Evolutionary conservation across 2,329 filamentous ascomycete species (phyloP), one percentile per base, ranked within the genome.

Genomic region (Zymoseptoria crescenta): DNA sequence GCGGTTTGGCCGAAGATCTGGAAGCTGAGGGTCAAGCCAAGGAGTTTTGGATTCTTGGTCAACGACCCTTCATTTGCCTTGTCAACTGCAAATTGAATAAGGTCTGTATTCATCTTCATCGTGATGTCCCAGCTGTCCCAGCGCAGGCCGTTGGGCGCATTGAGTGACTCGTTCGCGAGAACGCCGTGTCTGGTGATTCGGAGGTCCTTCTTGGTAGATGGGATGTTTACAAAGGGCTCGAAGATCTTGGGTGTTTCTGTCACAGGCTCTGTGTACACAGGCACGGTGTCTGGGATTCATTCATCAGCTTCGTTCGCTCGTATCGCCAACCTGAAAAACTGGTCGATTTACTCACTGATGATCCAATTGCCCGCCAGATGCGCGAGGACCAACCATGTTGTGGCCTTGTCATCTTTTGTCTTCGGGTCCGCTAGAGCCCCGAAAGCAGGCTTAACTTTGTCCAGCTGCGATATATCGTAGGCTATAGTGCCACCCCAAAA

Each of bases 51-150:
- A 4, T 45, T 45, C 13, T 45, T 45, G 35, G 5, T 16, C 9
- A n/a, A 45, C 16, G 35, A 16, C 35, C n/a, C 35, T 45, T 13
- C 13, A 13, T n/a, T n/a, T 13, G 35, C 35, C 35, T 45, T 45
- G 35, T 45, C 10, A 13, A 45, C 3, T 45, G 35, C 35, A 7
- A 54, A 57, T 30, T 57, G 49, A 6, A 57, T 28, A 8, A 57
- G 41, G 20, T 57, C 56, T 9, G 56, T 57, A 27, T 57, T 57
- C 30, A 57, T 49, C 29, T 57, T 57, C 56, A 57, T 57, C 13
- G 56, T 57, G 24, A 57, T 57, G 56, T 49, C 56, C 35, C 50
- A 57, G 28, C 54, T 50, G 4, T 41, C 50, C 3, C 19, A 35
- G 19, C 28, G 52, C 7, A n/a, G 28, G 21, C 56, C 49, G 35